Conservation (phyloP, 495 filamentous ascomycete species). For the Penicillium diatomitis region DNA sequence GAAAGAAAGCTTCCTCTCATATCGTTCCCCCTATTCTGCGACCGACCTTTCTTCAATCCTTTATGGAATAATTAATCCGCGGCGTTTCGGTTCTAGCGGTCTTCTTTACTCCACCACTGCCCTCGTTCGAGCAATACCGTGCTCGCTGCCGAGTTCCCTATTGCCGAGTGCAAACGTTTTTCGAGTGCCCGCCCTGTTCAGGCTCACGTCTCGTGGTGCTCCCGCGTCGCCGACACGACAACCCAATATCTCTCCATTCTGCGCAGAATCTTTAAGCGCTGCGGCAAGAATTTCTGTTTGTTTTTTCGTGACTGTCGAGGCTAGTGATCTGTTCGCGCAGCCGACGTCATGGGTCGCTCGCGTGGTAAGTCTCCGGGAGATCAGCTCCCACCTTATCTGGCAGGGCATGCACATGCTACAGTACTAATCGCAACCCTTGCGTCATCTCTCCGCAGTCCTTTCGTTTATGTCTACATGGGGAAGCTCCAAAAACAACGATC, state of each 20-base stretch:
- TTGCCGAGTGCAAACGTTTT: too few species aligned
- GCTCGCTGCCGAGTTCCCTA: neutral
- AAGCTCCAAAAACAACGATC: slow-evolving; percentile 17
- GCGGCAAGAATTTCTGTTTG: slow-evolving; percentile 3
- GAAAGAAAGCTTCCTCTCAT: too few species aligned
- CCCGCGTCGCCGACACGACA: too few species aligned
- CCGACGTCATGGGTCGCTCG: slow-evolving; percentile 32
- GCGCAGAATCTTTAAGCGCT: slow-evolving; percentile 2
- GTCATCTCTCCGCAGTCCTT: slow-evolving; percentile 37
- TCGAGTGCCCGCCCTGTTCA: too few species aligned
- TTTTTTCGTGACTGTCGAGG: neutral
- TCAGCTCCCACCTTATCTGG: slow-evolving; percentile 6
- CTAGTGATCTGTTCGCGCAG: slow-evolving; percentile 4
- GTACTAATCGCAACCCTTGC: slow-evolving; percentile 22
- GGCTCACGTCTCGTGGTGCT: too few species aligned
- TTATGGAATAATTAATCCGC: slow-evolving; percentile 5
- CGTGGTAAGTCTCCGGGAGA: slow-evolving; percentile 26
- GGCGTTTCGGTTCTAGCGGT: slow-evolving; percentile 4
- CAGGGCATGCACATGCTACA: neutral
- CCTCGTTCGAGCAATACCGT: slow-evolving; percentile 2
- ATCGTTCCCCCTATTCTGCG: too few species aligned
- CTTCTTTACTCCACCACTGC: slow-evolving; percentile 1
- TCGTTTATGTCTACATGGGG: slow-evolving; percentile 58
- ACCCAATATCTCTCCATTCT: neutral
- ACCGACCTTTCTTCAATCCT: neutral